Base-by-base conservation (phyloP, 331 rosid genomes). In the Stylosanthes scabra region DNA sequence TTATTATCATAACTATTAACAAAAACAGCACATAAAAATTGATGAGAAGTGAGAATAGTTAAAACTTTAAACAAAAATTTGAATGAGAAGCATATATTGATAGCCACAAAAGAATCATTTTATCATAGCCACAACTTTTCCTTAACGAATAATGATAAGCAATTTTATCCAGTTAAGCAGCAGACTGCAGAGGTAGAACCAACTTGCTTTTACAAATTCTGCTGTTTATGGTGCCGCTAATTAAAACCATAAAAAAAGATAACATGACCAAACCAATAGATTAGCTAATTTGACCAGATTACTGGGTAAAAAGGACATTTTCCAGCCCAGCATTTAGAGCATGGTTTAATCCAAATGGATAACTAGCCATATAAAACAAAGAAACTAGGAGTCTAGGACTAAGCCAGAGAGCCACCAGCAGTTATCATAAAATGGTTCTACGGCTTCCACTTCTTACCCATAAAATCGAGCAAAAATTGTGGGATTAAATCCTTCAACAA, bases 1-100 rank as follows among this genome's bases (percentile, higher is more conserved):
- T 80, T 83, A 82, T 94, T 97, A 83, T 94, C 96, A 75, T 80
- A 90, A 74, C 99, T 94, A 72, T 72, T 55, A 78, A 70, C 51
- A 70, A 56, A 76, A 49, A 39, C n/a, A 71, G 39, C 14, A 47
- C 20, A 63, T 49, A 55, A 77, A 42, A 41, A 47, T 6, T 31
- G 27, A 57, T 49, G 27, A 67, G 47, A 66, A 63, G 39, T 20
- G 15, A 63, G 56, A 68, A 46, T 42, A 40, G 4, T 28, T 5
- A 7, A 31, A 8, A 11, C 8, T 10, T 54, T 27, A 34, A 34
- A 34, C 39, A 5, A 31, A 31, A 31, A 50, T 44, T 11, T n/a
- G 57, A 64, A 58, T 37, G 72, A 61, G 56, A 75, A 66, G 55
- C 45, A 25, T 5, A 5, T 55, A 80, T 29, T 16, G 64, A 61